phyloP scores from a whole-genome alignment of 2,329 filamentous ascomycete genomes.

The Pseudogymnoascus sp. region DNA sequence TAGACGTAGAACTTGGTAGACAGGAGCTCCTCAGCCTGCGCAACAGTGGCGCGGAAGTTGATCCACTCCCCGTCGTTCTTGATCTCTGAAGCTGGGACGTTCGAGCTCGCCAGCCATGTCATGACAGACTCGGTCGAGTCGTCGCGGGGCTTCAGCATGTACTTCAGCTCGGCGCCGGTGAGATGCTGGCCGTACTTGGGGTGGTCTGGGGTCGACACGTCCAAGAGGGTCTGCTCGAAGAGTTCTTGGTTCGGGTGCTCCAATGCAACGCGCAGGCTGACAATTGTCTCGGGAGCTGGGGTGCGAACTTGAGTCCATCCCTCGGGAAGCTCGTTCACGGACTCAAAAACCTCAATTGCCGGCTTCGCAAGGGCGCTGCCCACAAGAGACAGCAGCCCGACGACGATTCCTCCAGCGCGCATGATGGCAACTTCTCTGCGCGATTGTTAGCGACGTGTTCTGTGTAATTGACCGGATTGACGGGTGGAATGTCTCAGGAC shows the following conservation, averaged over 20 bases:
- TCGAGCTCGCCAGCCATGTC: constrained; percentile 36
- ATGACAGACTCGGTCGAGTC: constrained; percentile 32
- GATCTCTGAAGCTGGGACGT: constrained; percentile 12
- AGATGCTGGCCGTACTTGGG: constrained; percentile 43
- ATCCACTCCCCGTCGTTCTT: constrained; percentile 33
- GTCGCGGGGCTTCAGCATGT: constrained; percentile 35
- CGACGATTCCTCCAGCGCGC: constrained; percentile 5
- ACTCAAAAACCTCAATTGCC: constrained; percentile 20
- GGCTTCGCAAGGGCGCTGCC: constrained; percentile 5
- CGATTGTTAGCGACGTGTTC: neutral
- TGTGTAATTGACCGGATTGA: neutral
- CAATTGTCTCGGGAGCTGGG: constrained; percentile 15
- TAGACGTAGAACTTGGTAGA: constrained; percentile 25
- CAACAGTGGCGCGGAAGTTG: constrained; percentile 22
- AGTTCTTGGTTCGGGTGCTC: constrained; percentile 10
- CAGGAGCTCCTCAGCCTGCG: constrained; percentile 23
- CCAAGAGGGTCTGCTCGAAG: constrained; percentile 20
- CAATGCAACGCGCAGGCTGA: constrained; percentile 21
- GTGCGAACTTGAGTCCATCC: constrained; percentile 21
- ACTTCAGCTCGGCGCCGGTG: constrained; percentile 35
- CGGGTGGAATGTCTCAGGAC: neutral
- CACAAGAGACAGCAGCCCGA: constrained; percentile 5
- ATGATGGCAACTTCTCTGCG: constrained; percentile 7
- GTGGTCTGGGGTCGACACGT: constrained; percentile 39
- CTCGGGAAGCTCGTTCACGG: constrained; percentile 17